These are phyloP conservation scores for Hondaea fermentalgiana DNA, from an alignment of 108 stramenopile species.

Conservation along the genomic window DNA sequence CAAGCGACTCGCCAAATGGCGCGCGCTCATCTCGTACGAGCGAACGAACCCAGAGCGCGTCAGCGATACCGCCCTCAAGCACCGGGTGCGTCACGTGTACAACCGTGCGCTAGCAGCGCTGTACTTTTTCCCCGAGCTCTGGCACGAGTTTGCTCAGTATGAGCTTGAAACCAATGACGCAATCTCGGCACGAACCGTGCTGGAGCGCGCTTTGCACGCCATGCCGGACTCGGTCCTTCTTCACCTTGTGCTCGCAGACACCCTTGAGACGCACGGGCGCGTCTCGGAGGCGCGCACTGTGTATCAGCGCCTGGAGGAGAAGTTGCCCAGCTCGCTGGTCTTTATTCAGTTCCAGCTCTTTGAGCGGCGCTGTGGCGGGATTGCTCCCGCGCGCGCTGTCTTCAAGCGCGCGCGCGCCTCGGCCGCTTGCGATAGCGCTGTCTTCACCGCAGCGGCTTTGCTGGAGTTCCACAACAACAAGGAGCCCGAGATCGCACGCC, in stretches of 20 bases:
- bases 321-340: neutral
- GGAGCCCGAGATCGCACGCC: neutral
- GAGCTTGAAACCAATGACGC: neutral
- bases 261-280: neutral
- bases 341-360: slow-evolving; percentile 10
- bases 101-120: neutral
- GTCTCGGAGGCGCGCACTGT: neutral
- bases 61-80: neutral
- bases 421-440: neutral
- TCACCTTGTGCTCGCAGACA: neutral
- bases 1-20: neutral
- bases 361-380: neutral
- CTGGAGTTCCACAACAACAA: slow-evolving; percentile 13
- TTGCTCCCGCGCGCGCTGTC: neutral
- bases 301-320: neutral
- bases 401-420: neutral
- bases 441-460: neutral
- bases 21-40: neutral
- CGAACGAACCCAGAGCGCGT: neutral
- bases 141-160: neutral
- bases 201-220: neutral
- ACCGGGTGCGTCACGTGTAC: neutral
- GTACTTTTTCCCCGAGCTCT: neutral
- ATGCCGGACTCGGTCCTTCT: neutral
- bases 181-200: neutral